Percentiles rank a stretch among this genome's conserved stretches.
Conservation (phyloP, 345 rosid species). For the Nephelium lappaceum region DNA sequence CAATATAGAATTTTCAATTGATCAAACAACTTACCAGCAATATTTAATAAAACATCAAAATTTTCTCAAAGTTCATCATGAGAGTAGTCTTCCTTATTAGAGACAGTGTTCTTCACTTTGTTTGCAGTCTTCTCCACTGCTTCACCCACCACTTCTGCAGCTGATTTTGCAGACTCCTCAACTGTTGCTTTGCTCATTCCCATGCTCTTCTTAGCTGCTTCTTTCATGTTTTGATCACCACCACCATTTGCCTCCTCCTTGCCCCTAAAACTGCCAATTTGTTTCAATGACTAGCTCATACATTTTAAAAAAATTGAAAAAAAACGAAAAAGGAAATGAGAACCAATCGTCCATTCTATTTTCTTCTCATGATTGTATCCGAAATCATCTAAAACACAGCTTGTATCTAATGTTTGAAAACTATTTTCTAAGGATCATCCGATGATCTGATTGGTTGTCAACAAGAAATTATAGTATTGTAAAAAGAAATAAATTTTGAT, state of each 20-base stretch:
- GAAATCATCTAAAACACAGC: too few relatives aligned
- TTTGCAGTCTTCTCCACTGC: constrained; percentile 51
- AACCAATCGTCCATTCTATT: too few relatives aligned
- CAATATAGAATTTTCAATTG: too few relatives aligned
- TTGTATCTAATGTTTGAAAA: too few relatives aligned
- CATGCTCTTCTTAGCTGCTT: constrained; percentile 55
- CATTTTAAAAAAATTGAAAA: too few relatives aligned
- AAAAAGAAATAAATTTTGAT: too few relatives aligned
- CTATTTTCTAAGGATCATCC: too few relatives aligned
- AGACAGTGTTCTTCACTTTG: constrained; percentile 36
- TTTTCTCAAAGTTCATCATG: constrained; percentile 49
- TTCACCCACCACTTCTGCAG: constrained; percentile 41
- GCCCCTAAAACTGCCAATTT: constrained; percentile 49
- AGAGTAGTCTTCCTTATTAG: constrained; percentile 16
- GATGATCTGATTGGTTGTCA: too few relatives aligned
- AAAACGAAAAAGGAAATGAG: too few relatives aligned
- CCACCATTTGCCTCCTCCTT: constrained; percentile 22
- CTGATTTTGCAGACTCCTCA: constrained; percentile 59
- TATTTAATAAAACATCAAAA: neutral
- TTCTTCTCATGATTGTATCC: too few relatives aligned
- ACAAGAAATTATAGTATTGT: too few relatives aligned
- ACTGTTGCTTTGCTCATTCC: constrained; percentile 41
- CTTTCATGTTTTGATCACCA: constrained; percentile 48
- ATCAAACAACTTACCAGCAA: neutral
- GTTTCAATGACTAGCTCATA: neutral